phyloP scores from a whole-genome alignment of 768 basidiomycete species.

The Lactarius hatsudake region DNA sequence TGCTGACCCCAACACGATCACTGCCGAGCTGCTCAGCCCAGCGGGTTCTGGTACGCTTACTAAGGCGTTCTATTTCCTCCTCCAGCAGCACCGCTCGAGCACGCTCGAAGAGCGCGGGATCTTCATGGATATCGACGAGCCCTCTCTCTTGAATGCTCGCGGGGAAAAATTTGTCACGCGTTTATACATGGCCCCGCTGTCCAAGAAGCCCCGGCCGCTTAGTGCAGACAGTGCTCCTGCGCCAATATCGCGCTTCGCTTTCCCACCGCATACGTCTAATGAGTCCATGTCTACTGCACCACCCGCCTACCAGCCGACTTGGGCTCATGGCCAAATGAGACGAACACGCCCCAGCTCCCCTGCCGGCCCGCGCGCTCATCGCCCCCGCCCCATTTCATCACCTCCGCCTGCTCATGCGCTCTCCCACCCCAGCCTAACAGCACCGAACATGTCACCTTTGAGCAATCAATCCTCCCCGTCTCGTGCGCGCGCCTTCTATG shows the following conservation, averaged over 20 bases:
- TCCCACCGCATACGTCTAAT: constrained; percentile 23
- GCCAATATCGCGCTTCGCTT: constrained; percentile 7
- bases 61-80: constrained; percentile 87
- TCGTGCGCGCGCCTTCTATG: constrained; percentile 13
- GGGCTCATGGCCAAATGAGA: constrained; percentile 17
- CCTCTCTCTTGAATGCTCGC: constrained; percentile 27
- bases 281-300: constrained; percentile 22
- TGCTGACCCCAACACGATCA: constrained; percentile 56
- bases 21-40: constrained; percentile 64
- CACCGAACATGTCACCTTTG: constrained; percentile 9
- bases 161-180: constrained; percentile 39
- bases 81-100: constrained; percentile 71
- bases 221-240: constrained; percentile 19
- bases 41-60: constrained; percentile 69
- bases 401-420: constrained; percentile 22
- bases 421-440: constrained; percentile 1
- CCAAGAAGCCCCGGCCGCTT: constrained; percentile 32
- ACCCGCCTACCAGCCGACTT: constrained; percentile 22
- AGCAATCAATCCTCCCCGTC: constrained; percentile 11
- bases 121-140: constrained; percentile 38
- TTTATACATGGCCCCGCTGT: constrained; percentile 43
- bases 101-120: constrained; percentile 54
- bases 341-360: constrained; percentile 27
- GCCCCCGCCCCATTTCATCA: constrained; percentile 27
- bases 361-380: constrained; percentile 26